Percentiles rank a stretch among this genome's conserved stretches.
Conservation (phyloP, 176 grass and related monocot species). For the Lolium rigidum region DNA sequence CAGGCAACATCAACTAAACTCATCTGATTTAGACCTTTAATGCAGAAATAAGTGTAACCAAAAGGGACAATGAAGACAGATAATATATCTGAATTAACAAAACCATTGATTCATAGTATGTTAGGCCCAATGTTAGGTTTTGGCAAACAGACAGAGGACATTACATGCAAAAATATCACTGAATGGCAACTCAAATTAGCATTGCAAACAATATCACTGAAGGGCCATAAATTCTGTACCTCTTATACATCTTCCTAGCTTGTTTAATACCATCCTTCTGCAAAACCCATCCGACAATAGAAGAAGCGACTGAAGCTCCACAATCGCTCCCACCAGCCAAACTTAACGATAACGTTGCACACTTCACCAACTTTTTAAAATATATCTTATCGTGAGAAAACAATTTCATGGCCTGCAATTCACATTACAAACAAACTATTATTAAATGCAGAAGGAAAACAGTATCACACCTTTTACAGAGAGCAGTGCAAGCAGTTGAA, state of each 20-base stretch:
- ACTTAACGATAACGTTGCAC: constrained; percentile 60
- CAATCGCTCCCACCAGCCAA: constrained; percentile 56
- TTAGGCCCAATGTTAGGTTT: constrained; percentile 1
- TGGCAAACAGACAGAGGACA: not conserved
- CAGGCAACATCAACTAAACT: not conserved
- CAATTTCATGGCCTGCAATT: constrained; percentile 77
- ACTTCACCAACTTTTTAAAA: constrained; percentile 71
- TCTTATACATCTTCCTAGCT: constrained; percentile 76
- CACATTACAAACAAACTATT: not conserved
- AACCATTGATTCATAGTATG: not conserved
- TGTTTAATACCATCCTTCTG: constrained; percentile 72
- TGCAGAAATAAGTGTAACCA: not conserved
- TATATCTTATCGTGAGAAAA: constrained; percentile 65
- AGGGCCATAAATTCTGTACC: constrained; percentile 45
- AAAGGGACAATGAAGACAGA: not conserved
- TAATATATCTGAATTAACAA: not conserved
- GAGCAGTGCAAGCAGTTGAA: constrained; percentile 8
- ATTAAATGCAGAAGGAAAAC: not conserved
- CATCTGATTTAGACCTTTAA: not conserved
- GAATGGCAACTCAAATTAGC: not conserved
- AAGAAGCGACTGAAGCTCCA: constrained; percentile 61
- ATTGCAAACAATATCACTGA: not conserved
- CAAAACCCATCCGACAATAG: constrained; percentile 70
- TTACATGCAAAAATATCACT: not conserved
- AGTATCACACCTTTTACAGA: not conserved